Evolutionary conservation across 352 stramenopile genomes (phyloP).

Genomic region (Phytophthora sansomeana): DNA sequence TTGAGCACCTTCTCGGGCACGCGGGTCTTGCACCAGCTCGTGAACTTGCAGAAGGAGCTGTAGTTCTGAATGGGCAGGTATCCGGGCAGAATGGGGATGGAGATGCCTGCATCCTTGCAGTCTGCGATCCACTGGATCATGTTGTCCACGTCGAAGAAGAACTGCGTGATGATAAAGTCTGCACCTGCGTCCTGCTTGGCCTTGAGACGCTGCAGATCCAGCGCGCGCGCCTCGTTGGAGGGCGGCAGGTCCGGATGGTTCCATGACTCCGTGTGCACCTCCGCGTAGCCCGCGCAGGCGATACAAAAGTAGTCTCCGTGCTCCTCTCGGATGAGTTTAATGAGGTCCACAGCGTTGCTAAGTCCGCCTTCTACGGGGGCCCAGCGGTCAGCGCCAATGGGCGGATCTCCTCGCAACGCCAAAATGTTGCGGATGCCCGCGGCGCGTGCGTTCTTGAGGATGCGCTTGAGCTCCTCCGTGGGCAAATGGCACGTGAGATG

Average conservation of each 20-base stretch:
- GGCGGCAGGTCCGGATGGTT: conserved; percentile 86
- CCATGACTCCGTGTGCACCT: conserved; percentile 91
- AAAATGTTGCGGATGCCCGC: conserved; percentile 98
- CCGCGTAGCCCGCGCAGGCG: conserved; percentile 97
- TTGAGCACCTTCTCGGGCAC: conserved; percentile 89
- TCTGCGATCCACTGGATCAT: conserved; percentile 97
- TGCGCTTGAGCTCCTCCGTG: conserved; percentile 65
- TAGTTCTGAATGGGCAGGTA: conserved; percentile 92
- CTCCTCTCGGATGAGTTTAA: conserved; percentile 96
- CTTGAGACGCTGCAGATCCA: conserved; percentile 98
- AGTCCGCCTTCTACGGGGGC: conserved; percentile 88
- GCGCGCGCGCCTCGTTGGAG: conserved; percentile 69
- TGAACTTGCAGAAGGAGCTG: conserved; percentile 98
- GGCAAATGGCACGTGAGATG: conserved; percentile 85
- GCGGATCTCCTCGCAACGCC: conserved; percentile 96
- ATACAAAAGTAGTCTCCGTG: conserved; percentile 98
- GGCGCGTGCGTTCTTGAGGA: conserved; percentile 72
- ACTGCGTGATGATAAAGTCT: conserved; percentile 99
- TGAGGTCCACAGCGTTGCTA: conserved; percentile 96
- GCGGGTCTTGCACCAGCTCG: conserved; percentile 97
- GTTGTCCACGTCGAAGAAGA: conserved; percentile 99
- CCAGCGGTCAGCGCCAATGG: conserved; percentile 91
- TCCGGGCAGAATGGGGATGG: conserved; percentile 96
- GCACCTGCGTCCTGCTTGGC: conserved; percentile 97
- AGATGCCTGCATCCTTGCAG: conserved; percentile 92